Evolutionary conservation across 176 grass and related monocot species (phyloP).

Genomic region (Carex scoparia): DNA sequence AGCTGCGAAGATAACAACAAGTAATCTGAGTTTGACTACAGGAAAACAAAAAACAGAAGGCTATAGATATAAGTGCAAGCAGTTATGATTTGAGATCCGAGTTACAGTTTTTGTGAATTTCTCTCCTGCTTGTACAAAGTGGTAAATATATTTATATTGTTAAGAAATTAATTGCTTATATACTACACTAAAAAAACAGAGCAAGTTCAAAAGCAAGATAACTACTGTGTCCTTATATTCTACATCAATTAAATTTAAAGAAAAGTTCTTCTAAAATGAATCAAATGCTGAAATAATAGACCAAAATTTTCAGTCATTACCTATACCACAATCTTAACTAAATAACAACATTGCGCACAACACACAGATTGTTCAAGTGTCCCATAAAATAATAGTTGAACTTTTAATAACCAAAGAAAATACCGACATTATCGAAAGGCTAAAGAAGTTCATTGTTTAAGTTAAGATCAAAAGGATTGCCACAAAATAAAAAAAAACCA

Average conservation of each 20-base stretch:
- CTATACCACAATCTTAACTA: background rate
- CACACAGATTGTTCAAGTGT: background rate
- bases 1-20: background rate
- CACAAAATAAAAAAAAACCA: background rate
- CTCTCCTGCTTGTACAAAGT: too few species aligned
- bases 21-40: too few species aligned
- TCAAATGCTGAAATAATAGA: too few species aligned
- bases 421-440: background rate
- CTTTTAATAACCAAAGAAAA: background rate
- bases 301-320: too few species aligned
- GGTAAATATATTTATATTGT: too few species aligned
- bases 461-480: background rate
- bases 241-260: background rate
- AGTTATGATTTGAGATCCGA: too few species aligned
- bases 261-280: background rate
- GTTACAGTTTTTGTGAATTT: too few species aligned
- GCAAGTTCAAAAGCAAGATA: slow-evolving; percentile 13
- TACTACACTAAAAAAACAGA: background rate
- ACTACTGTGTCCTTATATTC: background rate
- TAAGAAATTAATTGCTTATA: too few species aligned
- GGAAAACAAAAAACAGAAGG: too few species aligned
- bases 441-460: background rate
- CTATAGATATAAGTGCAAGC: too few species aligned
- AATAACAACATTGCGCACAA: background rate
- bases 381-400: background rate